phyloP scores from a whole-genome alignment of 768 basidiomycete genomes.

The Phaeotremella fagi region DNA sequence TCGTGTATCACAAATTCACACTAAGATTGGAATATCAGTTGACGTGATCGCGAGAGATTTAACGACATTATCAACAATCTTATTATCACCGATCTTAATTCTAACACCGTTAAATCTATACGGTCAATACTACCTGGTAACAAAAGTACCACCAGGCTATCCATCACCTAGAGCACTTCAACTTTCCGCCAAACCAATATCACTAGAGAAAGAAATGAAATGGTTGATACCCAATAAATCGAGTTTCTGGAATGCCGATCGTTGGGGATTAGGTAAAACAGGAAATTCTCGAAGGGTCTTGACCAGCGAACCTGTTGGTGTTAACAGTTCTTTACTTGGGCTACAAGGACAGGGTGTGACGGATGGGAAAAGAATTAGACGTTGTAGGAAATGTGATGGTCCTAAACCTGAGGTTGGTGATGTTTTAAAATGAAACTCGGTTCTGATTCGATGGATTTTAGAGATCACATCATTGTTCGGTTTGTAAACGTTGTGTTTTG shows the following conservation, averaged over 20 bases:
- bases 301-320: neutral
- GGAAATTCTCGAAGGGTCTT: constrained; percentile 4
- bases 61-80: constrained; percentile 57
- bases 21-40: constrained; percentile 54
- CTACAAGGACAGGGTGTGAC: neutral
- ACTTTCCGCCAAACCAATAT: constrained; percentile 7
- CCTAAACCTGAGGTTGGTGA: constrained; percentile 70
- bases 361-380: constrained; percentile 55
- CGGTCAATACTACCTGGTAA: constrained; percentile 78
- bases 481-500: constrained; percentile 83
- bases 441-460: constrained; percentile 43
- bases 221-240: constrained; percentile 45
- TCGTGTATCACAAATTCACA: neutral
- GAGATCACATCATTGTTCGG: constrained; percentile 88
- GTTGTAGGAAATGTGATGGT: constrained; percentile 65
- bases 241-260: constrained; percentile 54
- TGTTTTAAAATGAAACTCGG: neutral
- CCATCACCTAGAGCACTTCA: constrained; percentile 46
- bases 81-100: constrained; percentile 58
- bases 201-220: constrained; percentile 20
- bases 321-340: neutral
- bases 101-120: constrained; percentile 72
- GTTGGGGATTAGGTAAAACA: constrained; percentile 17
- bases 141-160: constrained; percentile 74
- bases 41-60: constrained; percentile 69